Evolutionary conservation across 2,329 filamentous ascomycete species (phyloP), one percentile per base, ranked within the genome.

Genomic region (Cladophialophora yegresii): DNA sequence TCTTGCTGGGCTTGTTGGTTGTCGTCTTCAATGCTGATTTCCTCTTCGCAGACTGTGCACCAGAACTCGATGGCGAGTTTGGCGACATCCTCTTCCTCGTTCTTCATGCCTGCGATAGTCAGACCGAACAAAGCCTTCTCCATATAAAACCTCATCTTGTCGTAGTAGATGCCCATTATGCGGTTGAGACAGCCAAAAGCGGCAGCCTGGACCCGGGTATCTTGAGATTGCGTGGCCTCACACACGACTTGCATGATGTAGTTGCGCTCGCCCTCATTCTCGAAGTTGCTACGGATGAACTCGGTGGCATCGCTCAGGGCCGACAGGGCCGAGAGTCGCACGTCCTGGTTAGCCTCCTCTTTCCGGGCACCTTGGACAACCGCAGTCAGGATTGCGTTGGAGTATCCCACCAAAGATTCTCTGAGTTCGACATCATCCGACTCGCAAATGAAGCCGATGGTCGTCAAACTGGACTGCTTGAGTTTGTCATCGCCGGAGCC

Each of bases 221-320:
- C 95, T 0, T 90, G 84, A 72, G 93, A 92, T 81, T 99, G 95
- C 61, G 95, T 99, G 72, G 95, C 95, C 83, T 99, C 95, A 81
- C 95, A 99, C 74, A 99, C 92, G 70, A 99, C 95, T 82, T 99
- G 95, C 95, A 99, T 99, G 75, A 99, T 99, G 83, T 98, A 99
- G 82, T 99, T 99, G 72, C 95, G 89, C 84, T 99, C 95, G 73
- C 93, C 95, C 80, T 99, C 95, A 74, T 98, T 95, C 80, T 97
- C 96, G 79, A 99, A 99, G 82, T 99, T 99, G 80, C 92, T 96
- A 70, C 92, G 87, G 64, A 99, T 93, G 75, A 99, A 99, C 79
- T 99, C 95, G 65, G 98, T 88, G 45, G 93, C 97, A 79, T 99
- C 95, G 73, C 93, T 91, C 51, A 99, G 88, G 53, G 95, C 95